These are phyloP conservation scores for Hanseniaspora sp. DNA, from an alignment of 1,139 yeast genomes.

Conservation along the genomic window DNA sequence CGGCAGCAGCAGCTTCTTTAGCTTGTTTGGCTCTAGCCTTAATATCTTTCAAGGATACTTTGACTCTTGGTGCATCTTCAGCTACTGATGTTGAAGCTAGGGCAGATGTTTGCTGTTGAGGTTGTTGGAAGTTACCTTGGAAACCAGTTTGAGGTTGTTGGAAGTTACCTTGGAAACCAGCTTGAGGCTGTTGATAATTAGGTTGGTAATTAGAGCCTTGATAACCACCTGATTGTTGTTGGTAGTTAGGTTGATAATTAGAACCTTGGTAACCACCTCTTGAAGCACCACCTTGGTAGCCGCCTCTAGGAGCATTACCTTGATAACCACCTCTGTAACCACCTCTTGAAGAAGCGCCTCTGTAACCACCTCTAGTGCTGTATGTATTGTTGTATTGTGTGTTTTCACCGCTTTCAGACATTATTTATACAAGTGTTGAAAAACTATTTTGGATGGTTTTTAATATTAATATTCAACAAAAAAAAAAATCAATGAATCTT, in stretches of 20 bases:
- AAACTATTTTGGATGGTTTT: too few species aligned
- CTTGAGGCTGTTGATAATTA: slow-evolving; percentile 23
- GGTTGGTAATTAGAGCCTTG: slow-evolving; percentile 22
- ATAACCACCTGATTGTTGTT: slow-evolving; percentile 24
- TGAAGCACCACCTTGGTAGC: neutral
- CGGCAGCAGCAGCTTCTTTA: slow-evolving; percentile 22
- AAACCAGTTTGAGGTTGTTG: slow-evolving; percentile 43
- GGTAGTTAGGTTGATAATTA: slow-evolving; percentile 24
- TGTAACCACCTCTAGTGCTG: slow-evolving; percentile 9
- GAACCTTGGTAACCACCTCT: slow-evolving; percentile 23
- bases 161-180: slow-evolving; percentile 22
- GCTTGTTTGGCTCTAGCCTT: slow-evolving; percentile 24
- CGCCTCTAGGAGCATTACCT: slow-evolving; percentile 16
- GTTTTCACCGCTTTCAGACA: slow-evolving; percentile 16
- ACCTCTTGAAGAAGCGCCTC: slow-evolving; percentile 18
- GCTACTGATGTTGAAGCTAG: slow-evolving; percentile 25
- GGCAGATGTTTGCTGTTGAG: slow-evolving; percentile 29
- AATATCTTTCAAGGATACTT: slow-evolving; percentile 42
- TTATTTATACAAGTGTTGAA: slow-evolving; percentile 16
- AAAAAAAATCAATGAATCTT: neutral
- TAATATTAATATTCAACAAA: too few species aligned
- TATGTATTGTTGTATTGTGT: slow-evolving; percentile 1
- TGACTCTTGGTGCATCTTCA: slow-evolving; percentile 38
- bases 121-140: slow-evolving; percentile 39
- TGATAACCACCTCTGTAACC: slow-evolving; percentile 27